These are phyloP conservation scores for Metschnikowia sp. DNA, from an alignment of 805 yeast genomes.

Conservation along the genomic window DNA sequence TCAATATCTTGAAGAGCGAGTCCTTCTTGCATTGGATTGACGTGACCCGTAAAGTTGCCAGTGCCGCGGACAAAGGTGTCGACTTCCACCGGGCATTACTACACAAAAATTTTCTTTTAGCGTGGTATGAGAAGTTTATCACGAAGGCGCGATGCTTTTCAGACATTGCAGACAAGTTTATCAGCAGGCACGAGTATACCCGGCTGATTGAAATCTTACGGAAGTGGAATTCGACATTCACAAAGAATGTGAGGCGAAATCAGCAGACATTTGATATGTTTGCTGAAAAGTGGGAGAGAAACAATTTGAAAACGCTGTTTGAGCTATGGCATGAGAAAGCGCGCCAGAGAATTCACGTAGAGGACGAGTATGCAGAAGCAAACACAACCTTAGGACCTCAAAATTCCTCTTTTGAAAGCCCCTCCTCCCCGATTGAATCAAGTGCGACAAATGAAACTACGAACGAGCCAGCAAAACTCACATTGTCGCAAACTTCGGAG, in stretches of 20 bases:
- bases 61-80: constrained; percentile 4
- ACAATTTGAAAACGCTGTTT: constrained; percentile 27
- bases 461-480: too few relatives aligned
- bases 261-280: constrained; percentile 35
- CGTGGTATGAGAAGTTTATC: constrained; percentile 34
- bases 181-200: constrained; percentile 27
- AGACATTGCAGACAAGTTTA: constrained; percentile 29
- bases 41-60: background rate
- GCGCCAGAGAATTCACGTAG: constrained; percentile 9
- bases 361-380: constrained; percentile 14
- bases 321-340: constrained; percentile 37
- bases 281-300: constrained; percentile 29
- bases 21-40: constrained; percentile 12
- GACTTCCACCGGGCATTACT: constrained; percentile 8
- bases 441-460: too few relatives aligned
- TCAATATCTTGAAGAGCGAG: constrained; percentile 6
- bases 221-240: constrained; percentile 36
- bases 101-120: constrained; percentile 26
- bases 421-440: too few relatives aligned
- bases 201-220: constrained; percentile 26
- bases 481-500: too few relatives aligned
- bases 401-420: too few relatives aligned
- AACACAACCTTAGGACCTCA: constrained; percentile 18
- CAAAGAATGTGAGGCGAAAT: constrained; percentile 30
- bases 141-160: constrained; percentile 22